Percentiles rank a stretch among this genome's conserved stretches.
phyloP scores from a whole-genome alignment of 2,329 filamentous ascomycete species.

The Huntiella bhutanensis region DNA sequence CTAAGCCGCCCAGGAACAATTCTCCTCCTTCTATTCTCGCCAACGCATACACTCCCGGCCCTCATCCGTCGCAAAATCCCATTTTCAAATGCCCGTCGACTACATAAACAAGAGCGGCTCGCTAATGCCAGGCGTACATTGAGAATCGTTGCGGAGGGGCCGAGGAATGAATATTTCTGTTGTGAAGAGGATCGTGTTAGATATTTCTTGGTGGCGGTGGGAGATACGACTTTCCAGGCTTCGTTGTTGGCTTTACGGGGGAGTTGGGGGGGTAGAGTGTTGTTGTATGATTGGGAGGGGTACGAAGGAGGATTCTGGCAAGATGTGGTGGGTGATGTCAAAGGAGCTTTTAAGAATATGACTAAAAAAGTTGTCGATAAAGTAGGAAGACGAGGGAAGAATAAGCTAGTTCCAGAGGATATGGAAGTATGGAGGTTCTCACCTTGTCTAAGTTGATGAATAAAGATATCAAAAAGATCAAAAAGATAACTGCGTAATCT shows the following conservation, averaged over 20 bases:
- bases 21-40: constrained; percentile 4
- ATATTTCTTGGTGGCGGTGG: constrained; percentile 9
- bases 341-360: constrained; percentile 1
- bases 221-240: constrained; percentile 8
- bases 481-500: too few species aligned
- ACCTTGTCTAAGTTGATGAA: too few species aligned
- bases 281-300: constrained; percentile 8
- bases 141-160: constrained; percentile 8
- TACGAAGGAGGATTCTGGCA: constrained; percentile 4
- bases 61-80: neutral
- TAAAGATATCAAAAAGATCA: too few species aligned
- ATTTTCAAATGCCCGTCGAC: neutral
- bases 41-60: neutral
- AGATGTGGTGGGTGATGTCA: constrained; percentile 5
- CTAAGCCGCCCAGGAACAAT: constrained; percentile 2
- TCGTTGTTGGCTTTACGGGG: constrained; percentile 7
- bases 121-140: neutral
- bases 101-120: too few species aligned
- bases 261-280: constrained; percentile 6
- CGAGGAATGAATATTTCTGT: constrained; percentile 8
- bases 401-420: neutral
- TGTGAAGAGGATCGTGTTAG: constrained; percentile 11
- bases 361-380: neutral
- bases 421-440: too few species aligned
- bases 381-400: constrained; percentile 1